phyloP scores from a whole-genome alignment of 805 yeast species.

The Lachancea thermotolerans region DNA sequence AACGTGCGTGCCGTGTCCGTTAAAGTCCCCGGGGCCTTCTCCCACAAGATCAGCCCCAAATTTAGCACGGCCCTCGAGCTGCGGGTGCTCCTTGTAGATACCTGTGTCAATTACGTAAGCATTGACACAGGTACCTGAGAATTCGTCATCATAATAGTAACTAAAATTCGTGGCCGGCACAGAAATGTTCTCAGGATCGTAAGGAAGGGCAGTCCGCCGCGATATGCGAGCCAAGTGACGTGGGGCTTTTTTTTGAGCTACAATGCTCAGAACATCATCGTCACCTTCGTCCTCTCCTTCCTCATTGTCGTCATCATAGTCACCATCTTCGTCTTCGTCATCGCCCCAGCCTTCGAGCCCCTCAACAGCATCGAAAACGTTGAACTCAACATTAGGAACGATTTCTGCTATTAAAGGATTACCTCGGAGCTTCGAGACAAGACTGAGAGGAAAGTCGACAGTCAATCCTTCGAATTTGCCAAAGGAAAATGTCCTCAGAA shows the following conservation, averaged over 20 bases:
- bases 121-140: slow-evolving; percentile 52
- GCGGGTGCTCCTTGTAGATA: slow-evolving; percentile 52
- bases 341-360: slow-evolving; percentile 6
- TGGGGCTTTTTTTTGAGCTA: slow-evolving; percentile 44
- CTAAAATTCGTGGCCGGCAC: slow-evolving; percentile 26
- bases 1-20: slow-evolving; percentile 91
- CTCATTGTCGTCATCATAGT: slow-evolving; percentile 11
- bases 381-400: slow-evolving; percentile 57
- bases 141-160: slow-evolving; percentile 42
- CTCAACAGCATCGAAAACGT: slow-evolving; percentile 40
- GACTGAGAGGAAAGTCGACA: slow-evolving; percentile 49
- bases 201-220: slow-evolving; percentile 36
- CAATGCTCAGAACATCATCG: slow-evolving; percentile 2
- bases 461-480: slow-evolving; percentile 69
- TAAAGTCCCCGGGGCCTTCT: slow-evolving; percentile 58
- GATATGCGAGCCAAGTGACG: slow-evolving; percentile 63
- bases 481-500: slow-evolving; percentile 51
- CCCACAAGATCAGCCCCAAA: slow-evolving; percentile 57
- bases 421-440: slow-evolving; percentile 40
- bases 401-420: slow-evolving; percentile 65
- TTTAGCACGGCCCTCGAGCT: slow-evolving; percentile 54
- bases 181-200: slow-evolving; percentile 12
- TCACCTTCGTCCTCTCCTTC: slow-evolving; percentile 7
- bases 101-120: slow-evolving; percentile 87
- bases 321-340: slow-evolving; percentile 8